phyloP scores from a whole-genome alignment of 106 monocot genomes.

The Apostasia shenzhenica region DNA sequence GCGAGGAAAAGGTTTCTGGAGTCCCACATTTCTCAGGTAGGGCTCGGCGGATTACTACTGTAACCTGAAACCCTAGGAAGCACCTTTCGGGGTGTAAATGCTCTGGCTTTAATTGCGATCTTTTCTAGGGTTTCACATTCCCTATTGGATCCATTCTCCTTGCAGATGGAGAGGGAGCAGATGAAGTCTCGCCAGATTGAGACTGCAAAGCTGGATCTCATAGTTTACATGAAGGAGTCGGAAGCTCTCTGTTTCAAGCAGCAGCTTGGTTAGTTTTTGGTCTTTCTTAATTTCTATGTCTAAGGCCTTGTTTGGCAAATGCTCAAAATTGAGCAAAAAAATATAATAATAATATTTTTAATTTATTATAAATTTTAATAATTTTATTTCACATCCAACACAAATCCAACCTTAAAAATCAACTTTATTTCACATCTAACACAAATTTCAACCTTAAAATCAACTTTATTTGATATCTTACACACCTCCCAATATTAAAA shows the following conservation, averaged over 20 bases:
- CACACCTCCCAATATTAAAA: too few species aligned
- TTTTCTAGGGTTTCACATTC: background rate
- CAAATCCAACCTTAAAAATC: too few species aligned
- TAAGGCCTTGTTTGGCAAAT: too few species aligned
- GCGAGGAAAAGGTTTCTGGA: slow-evolving; percentile 23
- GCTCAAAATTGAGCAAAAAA: too few species aligned
- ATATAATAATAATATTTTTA: too few species aligned
- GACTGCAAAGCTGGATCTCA: slow-evolving; percentile 29
- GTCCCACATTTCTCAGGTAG: slow-evolving; percentile 38
- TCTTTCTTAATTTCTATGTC: background rate
- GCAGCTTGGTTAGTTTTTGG: slow-evolving; percentile 32
- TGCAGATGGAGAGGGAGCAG: slow-evolving; percentile 35
- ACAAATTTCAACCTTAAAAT: too few species aligned
- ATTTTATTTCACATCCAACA: too few species aligned
- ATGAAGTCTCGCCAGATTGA: slow-evolving; percentile 16
- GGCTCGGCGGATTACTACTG: background rate
- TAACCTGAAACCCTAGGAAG: slow-evolving; percentile 6
- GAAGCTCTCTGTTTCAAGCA: slow-evolving; percentile 44
- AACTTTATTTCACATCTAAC: too few species aligned
- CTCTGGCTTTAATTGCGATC: background rate
- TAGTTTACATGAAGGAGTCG: slow-evolving; percentile 26
- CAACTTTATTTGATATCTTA: too few species aligned
- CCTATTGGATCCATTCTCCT: background rate
- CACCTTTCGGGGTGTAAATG: background rate
- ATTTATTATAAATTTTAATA: too few species aligned